These are phyloP conservation scores for Microthyrium microscopicum DNA, from an alignment of 2,329 filamentous ascomycete genomes.

Conservation along the genomic window DNA sequence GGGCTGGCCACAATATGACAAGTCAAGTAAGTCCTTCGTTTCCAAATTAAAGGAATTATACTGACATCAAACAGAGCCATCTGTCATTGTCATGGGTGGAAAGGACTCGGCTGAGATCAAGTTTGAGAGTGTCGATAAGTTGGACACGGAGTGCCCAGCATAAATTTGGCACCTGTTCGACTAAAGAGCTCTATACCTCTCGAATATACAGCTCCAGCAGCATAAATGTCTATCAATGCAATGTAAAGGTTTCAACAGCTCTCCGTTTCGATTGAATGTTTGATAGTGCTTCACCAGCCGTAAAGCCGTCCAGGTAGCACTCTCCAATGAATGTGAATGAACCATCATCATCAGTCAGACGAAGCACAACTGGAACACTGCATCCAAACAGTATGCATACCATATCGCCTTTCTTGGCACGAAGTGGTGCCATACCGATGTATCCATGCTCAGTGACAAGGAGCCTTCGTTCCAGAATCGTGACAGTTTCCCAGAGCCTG, in stretches of 20 bases:
- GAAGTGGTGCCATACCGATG: slow-evolving; percentile 1
- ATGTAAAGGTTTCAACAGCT: too few relatives aligned
- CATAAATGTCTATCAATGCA: too few relatives aligned
- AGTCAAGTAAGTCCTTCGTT: slow-evolving; percentile 1
- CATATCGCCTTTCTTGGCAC: slow-evolving; percentile 2
- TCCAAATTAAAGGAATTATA: background rate
- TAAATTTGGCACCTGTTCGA: background rate
- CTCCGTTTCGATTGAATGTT: too few relatives aligned
- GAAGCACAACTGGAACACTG: slow-evolving; percentile 5
- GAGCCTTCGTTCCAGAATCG: too few relatives aligned
- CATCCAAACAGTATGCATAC: slow-evolving; percentile 5
- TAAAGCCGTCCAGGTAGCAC: slow-evolving; percentile 5
- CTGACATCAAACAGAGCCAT: background rate
- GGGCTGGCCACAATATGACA: slow-evolving; percentile 8
- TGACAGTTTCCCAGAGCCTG: too few relatives aligned
- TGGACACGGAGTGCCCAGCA: slow-evolving; percentile 1
- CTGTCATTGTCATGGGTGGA: slow-evolving; percentile 7
- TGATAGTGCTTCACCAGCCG: slow-evolving; percentile 4
- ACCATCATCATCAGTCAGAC: background rate
- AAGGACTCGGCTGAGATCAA: slow-evolving; percentile 5
- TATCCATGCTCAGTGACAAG: slow-evolving; percentile 1
- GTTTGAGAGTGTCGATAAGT: slow-evolving; percentile 5
- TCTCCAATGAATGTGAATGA: slow-evolving; percentile 2
- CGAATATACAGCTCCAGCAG: too few relatives aligned
- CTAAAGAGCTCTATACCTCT: too few relatives aligned